A percentile compares a stretch with the other conserved stretches of the same genome.
These are phyloP conservation scores for Aristolochia contorta DNA, from an alignment of 164 flowering plant species.

Conservation along the genomic window DNA sequence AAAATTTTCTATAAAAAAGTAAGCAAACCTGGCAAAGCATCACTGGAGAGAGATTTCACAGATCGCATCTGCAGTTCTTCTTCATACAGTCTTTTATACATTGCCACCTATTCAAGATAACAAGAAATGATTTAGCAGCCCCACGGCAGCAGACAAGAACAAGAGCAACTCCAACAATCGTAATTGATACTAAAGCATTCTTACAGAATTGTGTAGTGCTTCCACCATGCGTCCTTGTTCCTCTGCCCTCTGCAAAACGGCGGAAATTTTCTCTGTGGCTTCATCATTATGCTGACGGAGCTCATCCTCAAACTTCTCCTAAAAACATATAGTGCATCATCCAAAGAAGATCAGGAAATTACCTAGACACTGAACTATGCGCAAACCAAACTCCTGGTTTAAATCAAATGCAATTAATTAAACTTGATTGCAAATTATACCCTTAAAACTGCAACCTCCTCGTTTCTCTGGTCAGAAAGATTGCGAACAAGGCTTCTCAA, in stretches of 20 bases:
- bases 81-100: constrained; percentile 90
- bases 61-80: constrained; percentile 62
- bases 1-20: not conserved
- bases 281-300: constrained; percentile 54
- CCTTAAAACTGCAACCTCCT: constrained; percentile 50
- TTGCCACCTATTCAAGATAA: constrained; percentile 53
- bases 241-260: constrained; percentile 65
- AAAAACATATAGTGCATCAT: constrained; percentile 8
- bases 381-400: no score
- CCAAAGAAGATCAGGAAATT: no score
- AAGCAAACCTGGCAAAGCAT: constrained; percentile 35
- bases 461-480: constrained; percentile 61
- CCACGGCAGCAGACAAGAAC: no score
- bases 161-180: no score
- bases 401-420: no score
- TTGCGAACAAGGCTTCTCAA: constrained; percentile 74
- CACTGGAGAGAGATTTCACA: constrained; percentile 28
- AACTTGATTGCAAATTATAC: constrained; percentile 14
- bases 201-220: constrained; percentile 80
- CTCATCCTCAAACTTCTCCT: constrained; percentile 69
- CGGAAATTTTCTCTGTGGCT: constrained; percentile 67
- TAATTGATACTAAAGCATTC: not conserved
- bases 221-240: constrained; percentile 90
- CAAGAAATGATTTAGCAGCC: not conserved
- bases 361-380: no score